phyloP scores from a whole-genome alignment of 331 rosid species.

The Erythrophleum ivorense region DNA sequence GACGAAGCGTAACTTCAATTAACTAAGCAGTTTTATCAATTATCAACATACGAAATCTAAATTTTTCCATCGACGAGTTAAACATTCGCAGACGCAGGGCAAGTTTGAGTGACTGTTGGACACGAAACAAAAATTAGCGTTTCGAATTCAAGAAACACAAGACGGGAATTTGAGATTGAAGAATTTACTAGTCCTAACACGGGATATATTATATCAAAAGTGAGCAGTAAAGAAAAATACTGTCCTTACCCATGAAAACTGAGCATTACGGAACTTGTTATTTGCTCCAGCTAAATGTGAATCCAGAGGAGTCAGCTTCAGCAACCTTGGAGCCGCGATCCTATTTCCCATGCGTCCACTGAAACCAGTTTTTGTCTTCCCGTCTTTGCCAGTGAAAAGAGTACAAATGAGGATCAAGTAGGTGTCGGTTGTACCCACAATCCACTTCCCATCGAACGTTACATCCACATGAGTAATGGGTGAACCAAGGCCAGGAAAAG shows the following conservation, averaged over 20 bases:
- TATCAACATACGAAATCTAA: not conserved
- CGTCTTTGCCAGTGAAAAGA: constrained; percentile 83
- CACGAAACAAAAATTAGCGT: not conserved
- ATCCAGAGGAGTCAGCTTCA: constrained; percentile 92
- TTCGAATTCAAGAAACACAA: not conserved
- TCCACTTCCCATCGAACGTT: constrained; percentile 96
- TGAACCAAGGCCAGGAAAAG: constrained; percentile 98
- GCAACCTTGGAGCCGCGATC: constrained; percentile 92
- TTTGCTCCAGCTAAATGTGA: constrained; percentile 88
- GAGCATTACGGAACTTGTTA: constrained; percentile 89
- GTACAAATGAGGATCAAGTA: constrained; percentile 84
- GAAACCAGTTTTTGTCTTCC: constrained; percentile 86
- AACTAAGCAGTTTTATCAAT: not conserved
- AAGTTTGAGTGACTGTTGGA: not conserved
- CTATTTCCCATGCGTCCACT: constrained; percentile 92
- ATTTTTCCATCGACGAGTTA: not conserved
- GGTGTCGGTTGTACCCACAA: constrained; percentile 89
- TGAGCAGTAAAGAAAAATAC: constrained; percentile 23
- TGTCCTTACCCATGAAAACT: constrained; percentile 90
- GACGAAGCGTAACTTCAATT: not conserved
- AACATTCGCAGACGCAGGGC: not conserved
- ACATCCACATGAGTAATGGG: constrained; percentile 96
- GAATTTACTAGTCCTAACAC: not conserved
- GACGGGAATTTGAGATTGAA: not conserved
- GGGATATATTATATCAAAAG: constrained; percentile 6